Evolutionary conservation across 2,329 filamentous ascomycete species (phyloP), one percentile per base, ranked within the genome.

Genomic region (Diplodia intermedia): DNA sequence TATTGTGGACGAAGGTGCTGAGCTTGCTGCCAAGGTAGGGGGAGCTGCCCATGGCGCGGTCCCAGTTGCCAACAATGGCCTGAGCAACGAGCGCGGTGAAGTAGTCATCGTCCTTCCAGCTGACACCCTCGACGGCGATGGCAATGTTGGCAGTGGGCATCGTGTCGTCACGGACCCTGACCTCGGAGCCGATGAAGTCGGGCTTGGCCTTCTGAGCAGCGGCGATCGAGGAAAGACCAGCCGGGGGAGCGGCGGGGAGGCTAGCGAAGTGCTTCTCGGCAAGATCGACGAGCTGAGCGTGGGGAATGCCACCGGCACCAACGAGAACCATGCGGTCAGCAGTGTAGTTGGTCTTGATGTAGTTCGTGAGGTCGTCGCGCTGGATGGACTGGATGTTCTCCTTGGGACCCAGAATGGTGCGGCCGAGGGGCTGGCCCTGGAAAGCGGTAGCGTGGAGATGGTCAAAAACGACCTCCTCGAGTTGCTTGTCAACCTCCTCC

Each of bases 261-360:
- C 84, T 83, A 76, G 90, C 85, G 82, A 99, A 98, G 88, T 98
- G 88, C 88, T 97, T 92, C 86, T 99, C 94, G 74, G 95, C 95
- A 73, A 99, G 90, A 79, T 94, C 90, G 76, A 99, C 95, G 70
- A 99, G 90, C 85, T 97, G 87, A 79, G 94, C 88, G 84, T 99
- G 95, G 73, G 94, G 93, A 72, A 99, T 86, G 76, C 95, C 95
- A 82, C 95, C 95, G 73, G 95, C 90, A 79, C 94, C 94, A 74
- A 97, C 95, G 57, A 99, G 91, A 72, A 99, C 94, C 94, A 99
- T 99, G 82, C 96, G 94, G 85, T 99, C 95, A 73, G 95, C 94
- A 69, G 94, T 97, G 88, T 99, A 99, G 89, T 99, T 99, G 85
- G 89, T 95, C 88, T 97, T 97, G 88, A 99, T 98, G 86, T 99